These are phyloP conservation scores for Cadophora malorum DNA, from an alignment of 2,329 filamentous ascomycete species.

Conservation along the genomic window DNA sequence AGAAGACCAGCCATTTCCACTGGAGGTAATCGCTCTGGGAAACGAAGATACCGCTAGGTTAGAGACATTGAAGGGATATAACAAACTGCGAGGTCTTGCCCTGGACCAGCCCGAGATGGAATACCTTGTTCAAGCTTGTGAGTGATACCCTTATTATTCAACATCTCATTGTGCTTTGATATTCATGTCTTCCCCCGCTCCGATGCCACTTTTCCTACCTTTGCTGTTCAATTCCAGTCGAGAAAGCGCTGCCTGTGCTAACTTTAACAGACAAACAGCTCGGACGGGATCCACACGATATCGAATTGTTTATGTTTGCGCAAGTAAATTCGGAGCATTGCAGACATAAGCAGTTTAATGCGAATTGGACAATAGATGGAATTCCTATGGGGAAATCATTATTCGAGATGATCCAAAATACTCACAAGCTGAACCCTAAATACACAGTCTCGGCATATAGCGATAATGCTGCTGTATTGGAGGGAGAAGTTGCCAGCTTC, in stretches of 20 bases:
- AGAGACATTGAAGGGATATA: conserved; percentile 80
- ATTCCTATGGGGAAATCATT: conserved; percentile 78
- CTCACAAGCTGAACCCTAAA: conserved; percentile 80
- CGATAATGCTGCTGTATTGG: conserved; percentile 93
- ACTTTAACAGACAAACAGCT: conserved; percentile 56
- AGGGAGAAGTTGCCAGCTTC: conserved; percentile 73
- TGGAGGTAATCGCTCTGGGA: conserved; percentile 79
- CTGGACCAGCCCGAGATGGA: conserved; percentile 90
- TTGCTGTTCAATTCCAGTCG: not conserved
- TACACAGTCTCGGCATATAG: conserved; percentile 96
- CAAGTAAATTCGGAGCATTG: conserved; percentile 98
- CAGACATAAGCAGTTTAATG: conserved; percentile 87
- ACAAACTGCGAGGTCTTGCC: conserved; percentile 82
- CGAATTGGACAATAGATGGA: conserved; percentile 93
- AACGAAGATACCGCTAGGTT: conserved; percentile 68
- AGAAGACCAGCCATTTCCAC: conserved; percentile 64
- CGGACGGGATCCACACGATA: conserved; percentile 72
- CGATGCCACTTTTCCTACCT: not conserved
- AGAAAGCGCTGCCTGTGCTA: not conserved
- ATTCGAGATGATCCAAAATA: conserved; percentile 97
- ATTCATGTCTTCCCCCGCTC: not conserved
- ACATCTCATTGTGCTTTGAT: not conserved
- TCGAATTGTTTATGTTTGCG: conserved; percentile 99
- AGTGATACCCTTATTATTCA: not conserved
- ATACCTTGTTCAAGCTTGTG: conserved; percentile 82